Evolutionary conservation across 176 grass and related monocot genomes (phyloP).

Genomic region (Canna indica): DNA sequence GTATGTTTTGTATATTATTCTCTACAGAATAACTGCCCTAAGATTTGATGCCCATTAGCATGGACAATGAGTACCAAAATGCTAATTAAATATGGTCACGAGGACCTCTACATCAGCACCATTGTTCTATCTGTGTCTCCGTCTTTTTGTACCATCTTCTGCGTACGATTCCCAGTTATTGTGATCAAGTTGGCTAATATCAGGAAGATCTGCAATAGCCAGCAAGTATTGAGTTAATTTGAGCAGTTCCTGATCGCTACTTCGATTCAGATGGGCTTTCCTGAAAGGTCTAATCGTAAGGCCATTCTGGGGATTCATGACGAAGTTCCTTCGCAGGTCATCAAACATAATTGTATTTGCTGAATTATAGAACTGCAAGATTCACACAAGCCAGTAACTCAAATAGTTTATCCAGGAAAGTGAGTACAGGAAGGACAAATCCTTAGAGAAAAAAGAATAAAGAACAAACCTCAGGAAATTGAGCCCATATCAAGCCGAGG

Average conservation of each 20-base stretch:
- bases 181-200: slow-evolving; percentile 73
- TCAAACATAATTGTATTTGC: slow-evolving; percentile 96
- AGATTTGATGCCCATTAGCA: background rate
- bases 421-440: background rate
- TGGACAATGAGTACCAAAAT: background rate
- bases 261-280: slow-evolving; percentile 62
- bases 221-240: slow-evolving; percentile 81
- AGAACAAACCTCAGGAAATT: slow-evolving; percentile 81
- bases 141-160: slow-evolving; percentile 58
- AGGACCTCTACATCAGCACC: background rate
- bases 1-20: background rate
- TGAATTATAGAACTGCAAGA: slow-evolving; percentile 70
- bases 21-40: background rate
- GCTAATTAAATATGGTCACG: background rate
- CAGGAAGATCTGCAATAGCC: slow-evolving; percentile 65
- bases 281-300: slow-evolving; percentile 71
- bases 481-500: slow-evolving; percentile 85
- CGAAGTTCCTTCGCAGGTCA: slow-evolving; percentile 82
- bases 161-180: slow-evolving; percentile 65
- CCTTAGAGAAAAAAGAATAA: slow-evolving; percentile 12
- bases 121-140: slow-evolving; percentile 33
- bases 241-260: slow-evolving; percentile 54
- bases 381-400: background rate
- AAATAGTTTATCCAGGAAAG: background rate
- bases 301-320: slow-evolving; percentile 98